These are phyloP conservation scores for Fusarium pseudograminearum DNA, from an alignment of 2,329 filamentous ascomycete species.

Conservation along the genomic window DNA sequence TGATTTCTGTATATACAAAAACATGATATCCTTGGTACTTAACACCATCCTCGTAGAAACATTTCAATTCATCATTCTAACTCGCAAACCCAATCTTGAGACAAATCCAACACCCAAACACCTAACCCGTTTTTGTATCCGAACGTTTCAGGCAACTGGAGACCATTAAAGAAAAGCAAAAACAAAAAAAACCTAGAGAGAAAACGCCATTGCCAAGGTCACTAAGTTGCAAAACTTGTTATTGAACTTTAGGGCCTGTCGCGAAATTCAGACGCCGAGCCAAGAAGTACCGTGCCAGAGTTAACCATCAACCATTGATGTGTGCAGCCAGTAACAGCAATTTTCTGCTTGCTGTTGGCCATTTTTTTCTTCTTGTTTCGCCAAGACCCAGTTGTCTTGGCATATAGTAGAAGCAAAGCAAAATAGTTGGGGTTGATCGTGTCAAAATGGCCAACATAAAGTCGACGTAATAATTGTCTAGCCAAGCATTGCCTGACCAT, in stretches of 20 bases:
- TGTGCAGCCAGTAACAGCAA: not conserved
- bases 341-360: not conserved
- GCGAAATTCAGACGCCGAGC: not conserved
- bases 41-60: slow-evolving; percentile 18
- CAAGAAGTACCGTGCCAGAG: slow-evolving; percentile 1
- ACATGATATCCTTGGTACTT: slow-evolving; percentile 38
- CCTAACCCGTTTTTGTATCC: slow-evolving; percentile 12
- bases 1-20: slow-evolving; percentile 39
- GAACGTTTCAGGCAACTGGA: slow-evolving; percentile 1
- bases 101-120: slow-evolving; percentile 12
- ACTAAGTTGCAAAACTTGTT: not conserved
- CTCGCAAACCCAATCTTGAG: not conserved
- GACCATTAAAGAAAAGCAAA: not conserved
- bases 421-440: not conserved
- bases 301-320: not conserved
- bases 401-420: not conserved
- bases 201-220: slow-evolving; percentile 6
- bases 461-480: not conserved
- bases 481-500: not conserved
- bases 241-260: not conserved
- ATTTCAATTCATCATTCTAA: slow-evolving; percentile 7
- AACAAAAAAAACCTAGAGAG: not conserved
- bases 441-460: not conserved
- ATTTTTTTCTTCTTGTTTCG: not conserved
- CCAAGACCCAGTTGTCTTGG: not conserved